Evolutionary conservation across 1,284 basidiomycete genomes (phyloP).

Genomic region (Papiliotrema laurentii): DNA sequence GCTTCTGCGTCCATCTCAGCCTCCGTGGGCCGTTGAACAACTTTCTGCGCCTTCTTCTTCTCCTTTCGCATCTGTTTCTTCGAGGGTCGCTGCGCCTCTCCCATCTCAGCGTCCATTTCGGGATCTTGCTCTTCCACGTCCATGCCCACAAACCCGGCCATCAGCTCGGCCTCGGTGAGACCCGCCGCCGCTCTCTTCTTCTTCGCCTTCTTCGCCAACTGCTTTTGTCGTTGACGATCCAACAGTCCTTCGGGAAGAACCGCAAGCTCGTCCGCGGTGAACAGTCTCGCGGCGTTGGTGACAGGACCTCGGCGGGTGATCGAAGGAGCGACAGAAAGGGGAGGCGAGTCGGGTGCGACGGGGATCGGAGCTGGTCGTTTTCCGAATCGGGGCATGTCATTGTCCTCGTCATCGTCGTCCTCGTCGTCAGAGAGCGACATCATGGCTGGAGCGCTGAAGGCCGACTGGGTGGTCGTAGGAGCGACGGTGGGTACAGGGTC

Average conservation of each 20-base stretch:
- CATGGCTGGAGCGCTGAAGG: constrained; percentile 1
- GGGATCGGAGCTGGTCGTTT: constrained; percentile 2
- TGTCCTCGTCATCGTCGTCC: constrained; percentile 1
- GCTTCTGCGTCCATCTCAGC: constrained; percentile 30
- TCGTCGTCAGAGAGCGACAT: constrained; percentile 1
- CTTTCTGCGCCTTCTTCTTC: constrained; percentile 24
- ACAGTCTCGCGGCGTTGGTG: constrained; percentile 22
- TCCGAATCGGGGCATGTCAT: not conserved
- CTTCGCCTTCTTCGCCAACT: constrained; percentile 45
- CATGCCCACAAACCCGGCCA: constrained; percentile 41
- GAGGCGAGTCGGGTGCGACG: constrained; percentile 5
- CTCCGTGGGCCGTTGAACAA: constrained; percentile 5
- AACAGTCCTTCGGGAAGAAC: constrained; percentile 29
- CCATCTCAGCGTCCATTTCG: constrained; percentile 10
- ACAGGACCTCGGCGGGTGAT: not conserved
- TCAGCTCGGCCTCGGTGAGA: constrained; percentile 39
- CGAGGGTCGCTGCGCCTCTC: constrained; percentile 8
- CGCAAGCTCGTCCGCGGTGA: constrained; percentile 44
- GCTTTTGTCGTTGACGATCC: constrained; percentile 35
- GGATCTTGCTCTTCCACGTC: constrained; percentile 27
- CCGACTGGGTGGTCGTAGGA: not conserved
- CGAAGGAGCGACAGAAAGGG: not conserved
- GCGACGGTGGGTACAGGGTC: constrained; percentile 2
- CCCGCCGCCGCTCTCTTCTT: constrained; percentile 36
- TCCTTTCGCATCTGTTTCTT: constrained; percentile 26